Base-by-base conservation (phyloP, 140 eudicot genomes). In the Senecio squalidus region DNA sequence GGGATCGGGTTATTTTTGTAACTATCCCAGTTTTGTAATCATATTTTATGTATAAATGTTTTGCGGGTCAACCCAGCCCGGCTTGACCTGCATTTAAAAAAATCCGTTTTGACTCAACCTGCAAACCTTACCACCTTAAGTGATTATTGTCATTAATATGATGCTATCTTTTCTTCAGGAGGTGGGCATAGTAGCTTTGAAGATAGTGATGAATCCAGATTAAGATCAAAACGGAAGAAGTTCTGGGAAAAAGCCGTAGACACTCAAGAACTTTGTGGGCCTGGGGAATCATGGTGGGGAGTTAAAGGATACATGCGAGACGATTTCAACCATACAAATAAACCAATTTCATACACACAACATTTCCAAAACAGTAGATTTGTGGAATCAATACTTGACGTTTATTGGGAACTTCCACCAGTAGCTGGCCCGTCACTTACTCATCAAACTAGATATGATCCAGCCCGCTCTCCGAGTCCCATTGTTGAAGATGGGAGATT, bases 341-440 rank as follows among this genome's bases (percentile, higher is more conserved):
- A 84, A 71, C 77, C 81, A 58, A 92, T 92, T 41, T 40, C 96
- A 1, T 73, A 76, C 46, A 9, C 62, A 1, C 84, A 87, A 24
- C 98, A 92, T 67, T 92, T 92, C 60, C 77, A 87, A 71, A 92
- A 92, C 64, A 84, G 98, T 63, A 79, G 98, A 71, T 92, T 66
- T 79, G 84, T 92, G 11, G 98, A 92, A 65, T 92, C 95, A 3
- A 72, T 92, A 55, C 75, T 92, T 2, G 95, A 92, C 30, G 73
- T 92, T 45, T 92, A 87, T 41, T 92, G 98, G 98, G 98, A 92
- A 69, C 81, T 92, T 10, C 98, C 98, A 3, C 96, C 98, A 0
- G 95, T 84, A 13, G 98, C 98, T 9, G 98, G 98, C 30, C 98
- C 98, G 15, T 92, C 98, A 17, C 95, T 92, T 27, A 92, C 98